These are phyloP conservation scores for Lavandula angustifolia DNA, from an alignment of 257 asterid genomes.

Conservation along the genomic window DNA sequence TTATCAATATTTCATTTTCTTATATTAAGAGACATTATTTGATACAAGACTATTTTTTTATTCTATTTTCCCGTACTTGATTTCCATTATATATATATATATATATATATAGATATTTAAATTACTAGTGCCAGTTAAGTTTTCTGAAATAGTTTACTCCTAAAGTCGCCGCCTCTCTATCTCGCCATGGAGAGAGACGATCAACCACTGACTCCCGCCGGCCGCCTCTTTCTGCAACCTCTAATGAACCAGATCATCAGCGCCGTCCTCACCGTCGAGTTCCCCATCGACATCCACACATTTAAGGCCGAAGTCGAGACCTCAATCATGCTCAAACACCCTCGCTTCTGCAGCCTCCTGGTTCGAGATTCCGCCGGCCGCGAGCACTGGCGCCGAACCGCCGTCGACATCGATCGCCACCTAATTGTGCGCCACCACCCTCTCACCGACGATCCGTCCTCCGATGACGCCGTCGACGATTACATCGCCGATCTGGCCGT, in stretches of 20 bases:
- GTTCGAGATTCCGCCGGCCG: slow-evolving; percentile 63
- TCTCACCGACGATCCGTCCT: slow-evolving; percentile 42
- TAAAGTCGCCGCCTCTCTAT: background rate
- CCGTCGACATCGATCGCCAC: slow-evolving; percentile 62
- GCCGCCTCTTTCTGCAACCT: slow-evolving; percentile 65
- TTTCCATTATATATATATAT: no score
- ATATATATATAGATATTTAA: no score
- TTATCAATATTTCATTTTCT: no score
- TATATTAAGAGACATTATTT: no score
- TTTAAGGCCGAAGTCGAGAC: slow-evolving; percentile 37
- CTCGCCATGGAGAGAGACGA: slow-evolving; percentile 34
- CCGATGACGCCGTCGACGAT: slow-evolving; percentile 68
- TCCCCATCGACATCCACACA: slow-evolving; percentile 44
- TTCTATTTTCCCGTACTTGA: no score
- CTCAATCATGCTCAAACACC: slow-evolving; percentile 63
- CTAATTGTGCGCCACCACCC: slow-evolving; percentile 49
- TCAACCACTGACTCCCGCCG: slow-evolving; percentile 77
- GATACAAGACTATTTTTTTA: no score
- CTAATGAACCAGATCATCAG: slow-evolving; percentile 51
- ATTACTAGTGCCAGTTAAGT: no score
- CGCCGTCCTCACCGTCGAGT: slow-evolving; percentile 41
- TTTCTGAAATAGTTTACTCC: no score
- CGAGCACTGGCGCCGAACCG: slow-evolving; percentile 64
- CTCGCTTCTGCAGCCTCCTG: slow-evolving; percentile 73
- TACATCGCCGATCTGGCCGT: slow-evolving; percentile 69